These are phyloP conservation scores for Lepidopterella palustris DNA, from an alignment of 495 filamentous ascomycete genomes.

Conservation along the genomic window DNA sequence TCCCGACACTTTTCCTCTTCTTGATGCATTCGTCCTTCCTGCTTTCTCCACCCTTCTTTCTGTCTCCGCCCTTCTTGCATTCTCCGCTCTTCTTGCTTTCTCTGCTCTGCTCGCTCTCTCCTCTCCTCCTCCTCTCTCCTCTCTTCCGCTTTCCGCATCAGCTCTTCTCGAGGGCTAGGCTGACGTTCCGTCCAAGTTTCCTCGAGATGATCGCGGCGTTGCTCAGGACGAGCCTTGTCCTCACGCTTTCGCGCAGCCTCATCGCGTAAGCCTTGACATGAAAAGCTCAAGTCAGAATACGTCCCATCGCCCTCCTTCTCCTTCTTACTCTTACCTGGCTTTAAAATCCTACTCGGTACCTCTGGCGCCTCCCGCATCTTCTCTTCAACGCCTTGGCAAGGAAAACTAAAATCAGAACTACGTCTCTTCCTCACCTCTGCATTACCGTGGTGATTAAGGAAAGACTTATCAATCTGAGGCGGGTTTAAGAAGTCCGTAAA, in stretches of 20 bases:
- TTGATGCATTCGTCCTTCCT: neutral
- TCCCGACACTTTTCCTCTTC: too few species aligned
- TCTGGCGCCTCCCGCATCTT: neutral
- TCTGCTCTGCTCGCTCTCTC: too few species aligned
- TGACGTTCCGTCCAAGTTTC: too few species aligned
- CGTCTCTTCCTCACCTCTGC: neutral
- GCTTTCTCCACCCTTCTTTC: neutral
- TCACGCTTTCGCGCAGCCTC: too few species aligned
- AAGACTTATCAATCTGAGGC: conserved; percentile 5
- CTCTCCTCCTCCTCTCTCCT: too few species aligned
- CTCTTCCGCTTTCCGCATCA: too few species aligned
- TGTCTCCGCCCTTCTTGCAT: neutral
- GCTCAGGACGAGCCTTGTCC: too few species aligned
- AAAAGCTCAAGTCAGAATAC: conserved; percentile 1
- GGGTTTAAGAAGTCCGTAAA: neutral
- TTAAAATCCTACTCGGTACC: neutral
- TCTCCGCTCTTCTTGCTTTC: too few species aligned
- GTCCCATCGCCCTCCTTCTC: neutral
- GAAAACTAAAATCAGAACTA: conserved; percentile 19
- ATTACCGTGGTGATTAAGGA: neutral
- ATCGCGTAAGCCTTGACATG: neutral
- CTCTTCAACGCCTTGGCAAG: conserved; percentile 11
- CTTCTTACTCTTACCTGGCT: neutral
- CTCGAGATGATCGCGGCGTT: too few species aligned
- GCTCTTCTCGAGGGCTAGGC: too few species aligned